These are phyloP conservation scores for Beauveria bassiana DNA, from an alignment of 2,329 filamentous ascomycete genomes.

Conservation along the genomic window DNA sequence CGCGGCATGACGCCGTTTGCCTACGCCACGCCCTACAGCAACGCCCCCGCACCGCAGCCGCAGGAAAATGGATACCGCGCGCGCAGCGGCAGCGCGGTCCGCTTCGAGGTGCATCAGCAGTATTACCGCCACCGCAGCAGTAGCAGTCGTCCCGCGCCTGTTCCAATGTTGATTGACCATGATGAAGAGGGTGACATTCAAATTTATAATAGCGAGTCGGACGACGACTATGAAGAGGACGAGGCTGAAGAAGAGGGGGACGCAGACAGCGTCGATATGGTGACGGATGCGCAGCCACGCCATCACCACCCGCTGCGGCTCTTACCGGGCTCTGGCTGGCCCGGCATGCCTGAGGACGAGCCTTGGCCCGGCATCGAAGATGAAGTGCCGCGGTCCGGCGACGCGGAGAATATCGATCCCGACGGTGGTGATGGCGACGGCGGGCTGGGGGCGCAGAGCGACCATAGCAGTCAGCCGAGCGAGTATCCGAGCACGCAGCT, in stretches of 20 bases:
- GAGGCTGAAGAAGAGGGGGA: slow-evolving; percentile 16
- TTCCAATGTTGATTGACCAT: neutral
- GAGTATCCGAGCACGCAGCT: slow-evolving; percentile 48
- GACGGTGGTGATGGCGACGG: slow-evolving; percentile 14
- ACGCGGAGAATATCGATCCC: slow-evolving; percentile 46
- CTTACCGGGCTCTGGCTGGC: slow-evolving; percentile 20
- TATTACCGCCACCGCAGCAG: slow-evolving; percentile 30
- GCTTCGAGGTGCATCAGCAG: slow-evolving; percentile 21
- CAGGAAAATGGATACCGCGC: slow-evolving; percentile 29
- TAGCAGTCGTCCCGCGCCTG: slow-evolving; percentile 20
- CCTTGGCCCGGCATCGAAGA: slow-evolving; percentile 51
- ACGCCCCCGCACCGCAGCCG: slow-evolving; percentile 34
- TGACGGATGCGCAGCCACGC: slow-evolving; percentile 17
- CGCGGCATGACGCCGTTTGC: slow-evolving; percentile 51
- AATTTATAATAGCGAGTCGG: slow-evolving; percentile 28
- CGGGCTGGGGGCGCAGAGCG: slow-evolving; percentile 26
- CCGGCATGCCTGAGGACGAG: slow-evolving; percentile 42
- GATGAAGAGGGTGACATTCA: slow-evolving; percentile 24
- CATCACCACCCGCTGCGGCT: slow-evolving; percentile 17
- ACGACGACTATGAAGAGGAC: slow-evolving; percentile 24
- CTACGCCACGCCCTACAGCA: slow-evolving; percentile 71
- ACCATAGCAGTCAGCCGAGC: slow-evolving; percentile 43
- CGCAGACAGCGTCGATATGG: slow-evolving; percentile 19
- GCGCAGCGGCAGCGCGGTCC: slow-evolving; percentile 22
- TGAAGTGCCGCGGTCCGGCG: slow-evolving; percentile 20